Conservation (phyloP, 441 rosid genomes). For the Adansonia grandidieri region DNA sequence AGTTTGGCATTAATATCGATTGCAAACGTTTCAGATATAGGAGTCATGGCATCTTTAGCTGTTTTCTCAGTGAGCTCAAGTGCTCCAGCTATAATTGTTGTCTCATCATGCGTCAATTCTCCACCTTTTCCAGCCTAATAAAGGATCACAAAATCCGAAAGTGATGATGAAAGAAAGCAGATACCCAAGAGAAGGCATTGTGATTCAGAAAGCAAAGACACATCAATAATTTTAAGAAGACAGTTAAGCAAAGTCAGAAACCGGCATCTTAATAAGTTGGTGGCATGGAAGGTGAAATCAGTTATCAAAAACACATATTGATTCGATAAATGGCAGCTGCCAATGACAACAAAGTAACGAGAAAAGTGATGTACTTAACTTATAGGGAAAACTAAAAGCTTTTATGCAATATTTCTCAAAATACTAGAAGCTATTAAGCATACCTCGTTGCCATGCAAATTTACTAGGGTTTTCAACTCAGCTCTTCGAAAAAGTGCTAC, state of each 20-base stretch:
- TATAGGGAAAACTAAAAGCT: background rate
- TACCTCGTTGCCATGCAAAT: constrained; percentile 79
- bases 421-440: constrained; percentile 10
- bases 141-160: constrained; percentile 26
- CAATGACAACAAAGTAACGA: background rate
- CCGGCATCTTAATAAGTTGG: background rate
- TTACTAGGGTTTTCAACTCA: constrained; percentile 86
- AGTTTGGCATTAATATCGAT: constrained; percentile 75
- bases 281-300: background rate
- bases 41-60: constrained; percentile 88
- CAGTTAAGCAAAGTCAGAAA: background rate
- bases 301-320: background rate
- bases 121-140: constrained; percentile 95
- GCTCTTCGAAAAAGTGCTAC: constrained; percentile 84
- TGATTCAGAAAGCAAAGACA: background rate
- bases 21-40: constrained; percentile 71
- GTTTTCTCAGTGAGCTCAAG: constrained; percentile 84
- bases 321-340: background rate
- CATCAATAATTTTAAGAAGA: background rate
- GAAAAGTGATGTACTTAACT: background rate
- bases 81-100: constrained; percentile 93
- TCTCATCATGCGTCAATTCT: constrained; percentile 84
- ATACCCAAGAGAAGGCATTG: background rate
- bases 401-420: background rate
- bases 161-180: background rate